phyloP scores from a whole-genome alignment of 768 basidiomycete genomes.

The Suillus plorans region DNA sequence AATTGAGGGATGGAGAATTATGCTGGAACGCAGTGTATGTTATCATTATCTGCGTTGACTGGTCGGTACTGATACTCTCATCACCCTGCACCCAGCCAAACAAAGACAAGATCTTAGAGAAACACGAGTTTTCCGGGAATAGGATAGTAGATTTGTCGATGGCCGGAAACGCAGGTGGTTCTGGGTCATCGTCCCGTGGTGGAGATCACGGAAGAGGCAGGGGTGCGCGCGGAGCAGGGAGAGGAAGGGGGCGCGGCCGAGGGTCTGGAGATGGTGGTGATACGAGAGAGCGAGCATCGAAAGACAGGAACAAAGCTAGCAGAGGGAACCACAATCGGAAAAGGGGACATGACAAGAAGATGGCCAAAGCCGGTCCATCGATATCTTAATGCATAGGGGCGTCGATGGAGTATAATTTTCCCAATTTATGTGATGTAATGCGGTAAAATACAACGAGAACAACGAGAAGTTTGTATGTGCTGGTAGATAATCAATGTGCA shows the following conservation, averaged over 20 bases:
- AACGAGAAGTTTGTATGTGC: background rate
- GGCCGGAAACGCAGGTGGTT: background rate
- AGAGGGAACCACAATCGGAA: constrained; percentile 73
- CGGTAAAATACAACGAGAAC: background rate
- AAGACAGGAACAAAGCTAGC: constrained; percentile 76
- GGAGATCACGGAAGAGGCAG: constrained; percentile 44
- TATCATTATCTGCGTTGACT: constrained; percentile 5
- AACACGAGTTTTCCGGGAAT: constrained; percentile 78
- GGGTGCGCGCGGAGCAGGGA: constrained; percentile 38
- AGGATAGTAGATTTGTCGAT: constrained; percentile 21
- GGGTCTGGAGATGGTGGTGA: constrained; percentile 38
- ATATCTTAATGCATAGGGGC: constrained; percentile 13
- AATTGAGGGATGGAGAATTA: constrained; percentile 89
- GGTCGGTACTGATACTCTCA: constrained; percentile 3
- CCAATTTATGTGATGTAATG: background rate
- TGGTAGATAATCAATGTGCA: background rate
- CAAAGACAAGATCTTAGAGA: constrained; percentile 71
- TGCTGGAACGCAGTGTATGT: constrained; percentile 86
- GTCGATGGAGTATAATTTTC: background rate
- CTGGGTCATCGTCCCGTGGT: constrained; percentile 23
- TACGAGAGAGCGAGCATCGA: constrained; percentile 63
- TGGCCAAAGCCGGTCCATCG: constrained; percentile 54
- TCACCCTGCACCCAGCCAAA: constrained; percentile 48
- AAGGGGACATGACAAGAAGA: constrained; percentile 87
- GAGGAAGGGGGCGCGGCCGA: constrained; percentile 37